Base-by-base conservation (phyloP, 306 rosid species). In the Trichosanthes truncata region DNA sequence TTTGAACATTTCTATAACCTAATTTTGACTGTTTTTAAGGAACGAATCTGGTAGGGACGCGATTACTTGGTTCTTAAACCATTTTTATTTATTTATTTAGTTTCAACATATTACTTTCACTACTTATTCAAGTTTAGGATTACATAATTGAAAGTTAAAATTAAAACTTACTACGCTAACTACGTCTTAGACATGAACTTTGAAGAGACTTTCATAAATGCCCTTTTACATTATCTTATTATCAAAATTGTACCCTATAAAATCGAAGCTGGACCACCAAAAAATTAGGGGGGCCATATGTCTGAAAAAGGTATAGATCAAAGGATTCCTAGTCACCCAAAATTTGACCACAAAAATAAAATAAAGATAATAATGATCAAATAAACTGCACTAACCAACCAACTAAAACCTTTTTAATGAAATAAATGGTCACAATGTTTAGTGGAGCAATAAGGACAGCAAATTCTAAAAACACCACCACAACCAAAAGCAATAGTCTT, bases 381-480 rank as follows among this genome's bases (percentile, higher is more conserved):
- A 33, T 67, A 67, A 38, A 21, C 51, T 9, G 38, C 33, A 73
- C 31, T 4, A 69, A 69, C 35, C 52, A 43, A 41, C 53, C 23
- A 73, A 73, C 78, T 73, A 25, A 46, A 46, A 49, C 60, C 60
- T 48, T 48, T 43, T 69, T n/a, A 48, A 48, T 74, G 23, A 35
- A 65, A 35, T 72, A 46, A 72, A 23, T 72, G 77, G 60, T 15
- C 40, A 25, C 59, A 72, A 46, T 72, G 55, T 15, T 48, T 29
- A 49, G 78, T 74, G 78, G 78, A 74, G 78, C 61, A 46, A 48
- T 21, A 74, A 48, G 61, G 43, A 49, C 78, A 74, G 17, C 26
- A 74, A 48, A 48, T 48, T 74, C 61, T 31, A 48, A 74, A 74
- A 52, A 45, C 29, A 68, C 33, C 52, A 40, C 75, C 75, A 38